Evolutionary conservation across 2,329 filamentous ascomycete genomes (phyloP), one percentile per base, ranked within the genome.

Genomic region (Scortechinia acanthostroma): DNA sequence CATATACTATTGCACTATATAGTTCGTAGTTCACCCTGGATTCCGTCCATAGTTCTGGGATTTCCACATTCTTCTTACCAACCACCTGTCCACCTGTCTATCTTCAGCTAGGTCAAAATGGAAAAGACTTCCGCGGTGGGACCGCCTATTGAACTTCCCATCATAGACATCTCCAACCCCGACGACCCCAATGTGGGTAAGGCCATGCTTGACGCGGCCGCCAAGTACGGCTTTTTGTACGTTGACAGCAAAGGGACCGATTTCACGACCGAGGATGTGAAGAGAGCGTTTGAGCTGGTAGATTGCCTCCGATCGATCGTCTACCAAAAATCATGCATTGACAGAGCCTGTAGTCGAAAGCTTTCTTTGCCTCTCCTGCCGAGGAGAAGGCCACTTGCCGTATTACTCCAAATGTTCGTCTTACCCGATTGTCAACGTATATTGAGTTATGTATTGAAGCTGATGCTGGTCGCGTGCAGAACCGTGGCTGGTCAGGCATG

Each of bases 151-250:
- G 17, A 40, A 6, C 35, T 40, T 17, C 35, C 35, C 17, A 19
- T 40, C 35, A 40, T 40, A 6, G 35, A 40, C 35, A 40, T 40
- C 35, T 40, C 35, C 35, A 40, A 40, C 17, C 35, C 35, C 10
- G 13, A 40, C 35, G 35, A 40, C 35, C 35, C 35, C 35, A 6
- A 13, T 17, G 35, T 40, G 35, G 35, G 35, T 6, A 40, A 40
- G 17, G 35, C 35, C 10, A 40, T 40, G 35, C 35, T 40, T 6
- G 35, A 40, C 35, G 35, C 35, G 6, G 35, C 35, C 6, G 35
- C 35, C 35, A 40, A 40, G 20, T 40, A 40, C 17, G 35, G 35
- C 10, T 40, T 40, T 40, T 19, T 40, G 10, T 40, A 40, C 17
- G 35, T 40, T 6, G 17, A 10, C 17, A 40, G 35, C 35, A 10